These are phyloP conservation scores for Heritiera fomes DNA, from an alignment of 345 rosid genomes.

Conservation along the genomic window DNA sequence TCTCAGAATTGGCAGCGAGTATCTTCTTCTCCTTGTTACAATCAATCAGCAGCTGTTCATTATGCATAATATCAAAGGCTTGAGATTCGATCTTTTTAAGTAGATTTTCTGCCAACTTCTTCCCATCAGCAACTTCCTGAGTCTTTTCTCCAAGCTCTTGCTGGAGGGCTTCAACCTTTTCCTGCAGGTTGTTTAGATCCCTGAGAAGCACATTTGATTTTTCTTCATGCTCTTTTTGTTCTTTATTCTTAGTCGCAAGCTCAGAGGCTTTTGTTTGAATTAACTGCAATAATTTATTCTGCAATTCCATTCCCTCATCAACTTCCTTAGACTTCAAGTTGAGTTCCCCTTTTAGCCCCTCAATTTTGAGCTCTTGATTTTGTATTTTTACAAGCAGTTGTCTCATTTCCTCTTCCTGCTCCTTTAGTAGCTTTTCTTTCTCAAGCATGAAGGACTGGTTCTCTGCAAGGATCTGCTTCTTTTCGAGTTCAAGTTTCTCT, in stretches of 20 bases:
- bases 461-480: slow-evolving; percentile 40
- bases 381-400: slow-evolving; percentile 27
- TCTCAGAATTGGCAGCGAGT: slow-evolving; percentile 34
- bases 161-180: slow-evolving; percentile 40
- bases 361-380: slow-evolving; percentile 35
- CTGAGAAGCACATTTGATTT: slow-evolving; percentile 37
- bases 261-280: slow-evolving; percentile 41
- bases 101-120: slow-evolving; percentile 37
- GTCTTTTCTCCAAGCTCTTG: slow-evolving; percentile 42
- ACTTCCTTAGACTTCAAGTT: slow-evolving; percentile 44
- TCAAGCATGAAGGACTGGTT: slow-evolving; percentile 44
- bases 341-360: slow-evolving; percentile 37
- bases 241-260: slow-evolving; percentile 27
- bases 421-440: slow-evolving; percentile 36
- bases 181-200: slow-evolving; percentile 43
- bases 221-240: slow-evolving; percentile 42
- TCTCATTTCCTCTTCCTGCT: slow-evolving; percentile 30
- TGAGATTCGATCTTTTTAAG: slow-evolving; percentile 38
- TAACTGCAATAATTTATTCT: slow-evolving; percentile 38
- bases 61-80: slow-evolving; percentile 26
- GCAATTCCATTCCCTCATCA: slow-evolving; percentile 50
- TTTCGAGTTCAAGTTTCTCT: slow-evolving; percentile 54
- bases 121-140: slow-evolving; percentile 33
- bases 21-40: slow-evolving; percentile 44
- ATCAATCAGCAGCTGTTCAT: slow-evolving; percentile 34